Conservation (phyloP, 495 filamentous ascomycete genomes). For the Amorphotheca resinae region DNA sequence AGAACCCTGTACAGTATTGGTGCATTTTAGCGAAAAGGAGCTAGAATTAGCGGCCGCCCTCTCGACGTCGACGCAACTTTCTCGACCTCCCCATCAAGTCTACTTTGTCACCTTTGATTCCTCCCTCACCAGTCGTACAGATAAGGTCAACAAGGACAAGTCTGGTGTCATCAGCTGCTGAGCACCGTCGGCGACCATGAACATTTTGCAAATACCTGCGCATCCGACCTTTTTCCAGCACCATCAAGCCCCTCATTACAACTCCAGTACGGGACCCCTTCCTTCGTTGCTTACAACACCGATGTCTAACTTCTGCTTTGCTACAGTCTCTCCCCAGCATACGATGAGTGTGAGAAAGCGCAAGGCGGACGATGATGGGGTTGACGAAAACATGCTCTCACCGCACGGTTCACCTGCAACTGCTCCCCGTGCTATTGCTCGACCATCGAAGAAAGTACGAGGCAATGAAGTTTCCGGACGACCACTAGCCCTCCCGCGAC, state of each 20-base stretch:
- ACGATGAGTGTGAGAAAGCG: conserved; percentile 57
- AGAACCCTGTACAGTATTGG: not conserved
- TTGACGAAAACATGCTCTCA: conserved; percentile 80
- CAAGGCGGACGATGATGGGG: conserved; percentile 70
- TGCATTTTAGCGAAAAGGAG: not conserved
- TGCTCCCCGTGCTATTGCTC: conserved; percentile 45
- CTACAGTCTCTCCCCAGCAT: conserved; percentile 38
- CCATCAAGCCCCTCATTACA: conserved; percentile 53
- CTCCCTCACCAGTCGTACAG: too few relatives aligned
- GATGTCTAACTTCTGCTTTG: conserved; percentile 18
- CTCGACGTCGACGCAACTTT: not conserved
- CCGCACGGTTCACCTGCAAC: conserved; percentile 68
- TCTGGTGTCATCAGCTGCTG: not conserved
- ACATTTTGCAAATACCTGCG: conserved; percentile 33
- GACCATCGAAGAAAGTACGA: conserved; percentile 48
- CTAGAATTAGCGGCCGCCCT: not conserved
- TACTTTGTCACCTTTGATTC: too few relatives aligned
- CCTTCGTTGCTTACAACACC: conserved; percentile 5
- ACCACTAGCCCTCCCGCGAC: conserved; percentile 66
- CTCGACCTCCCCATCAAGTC: too few relatives aligned
- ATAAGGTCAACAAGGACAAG: too few relatives aligned
- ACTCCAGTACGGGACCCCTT: conserved; percentile 45
- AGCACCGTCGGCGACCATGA: conserved; percentile 24
- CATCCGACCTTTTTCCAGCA: conserved; percentile 59
- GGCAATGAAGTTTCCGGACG: conserved; percentile 60